Evolutionary conservation across 306 rosid species (phyloP), one percentile per base, ranked within the genome.

Genomic region (Vigna nakashimae): DNA sequence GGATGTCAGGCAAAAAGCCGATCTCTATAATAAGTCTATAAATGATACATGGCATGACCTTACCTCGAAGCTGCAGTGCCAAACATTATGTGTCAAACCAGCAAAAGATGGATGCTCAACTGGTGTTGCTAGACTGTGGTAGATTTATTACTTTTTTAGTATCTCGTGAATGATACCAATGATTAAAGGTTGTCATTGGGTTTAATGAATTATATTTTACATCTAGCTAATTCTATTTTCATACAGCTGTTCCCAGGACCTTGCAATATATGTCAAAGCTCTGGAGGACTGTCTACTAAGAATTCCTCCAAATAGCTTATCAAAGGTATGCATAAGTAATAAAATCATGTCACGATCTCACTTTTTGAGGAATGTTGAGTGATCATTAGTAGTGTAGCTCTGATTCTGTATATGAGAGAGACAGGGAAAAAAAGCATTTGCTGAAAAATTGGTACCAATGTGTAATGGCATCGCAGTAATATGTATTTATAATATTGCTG

Each of bases 71-170:
- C 87, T 94, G 65, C 89, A 86, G 69, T 89, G 97, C 79, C 86
- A 90, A 83, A 90, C 97, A 49, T 43, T 94, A 34, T 94, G 98
- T 75, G 89, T 94, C 82, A 94, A 94, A 86, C 98, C 98, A 42
- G 88, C 97, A 65, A 92, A 82, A 85, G 98, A 92, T 83, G 98
- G 98, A 79, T 94, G 98, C 87, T 94, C 97, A 69, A 92, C 97
- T 43, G 98, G 98, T 81, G 97, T 94, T 75, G 98, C 95, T 57
- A 87, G 97, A 86, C 83, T 94, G 84, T 85, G 97, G 98, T 94
- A 92, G 59, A 79, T 76, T 77, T 71, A 30, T 38, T 38, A 42
- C 58, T 69, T 57, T 74, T 63, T 81, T 80, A 6, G 78, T 52
- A 69, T 68, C 66, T 64, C 22, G 79, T 78, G 63, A 2, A 38